Conservation (phyloP, 257 asterid species). For the Euphrasia confusa region DNA sequence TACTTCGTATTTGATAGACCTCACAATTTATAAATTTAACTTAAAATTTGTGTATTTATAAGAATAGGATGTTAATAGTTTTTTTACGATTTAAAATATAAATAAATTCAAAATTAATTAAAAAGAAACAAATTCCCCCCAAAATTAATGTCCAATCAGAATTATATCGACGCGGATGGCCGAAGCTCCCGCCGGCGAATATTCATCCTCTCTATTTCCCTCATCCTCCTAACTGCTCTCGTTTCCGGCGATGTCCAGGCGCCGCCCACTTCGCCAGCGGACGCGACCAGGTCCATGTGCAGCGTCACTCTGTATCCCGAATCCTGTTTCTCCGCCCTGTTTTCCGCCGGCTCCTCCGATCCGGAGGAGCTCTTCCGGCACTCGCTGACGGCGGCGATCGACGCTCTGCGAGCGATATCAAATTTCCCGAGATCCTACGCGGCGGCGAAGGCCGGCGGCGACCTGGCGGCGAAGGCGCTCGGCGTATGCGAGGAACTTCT, state of each 20-base stretch:
- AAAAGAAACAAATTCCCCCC: too few species aligned
- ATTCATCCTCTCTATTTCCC: conserved; percentile 41
- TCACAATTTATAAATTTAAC: too few species aligned
- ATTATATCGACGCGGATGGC: conserved; percentile 80
- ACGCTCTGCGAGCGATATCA: conserved; percentile 37
- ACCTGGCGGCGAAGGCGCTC: conserved; percentile 40
- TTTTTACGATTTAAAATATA: too few species aligned
- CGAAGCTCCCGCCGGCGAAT: conserved; percentile 52
- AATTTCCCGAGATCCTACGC: conserved; percentile 32
- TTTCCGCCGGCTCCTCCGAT: conserved; percentile 38
- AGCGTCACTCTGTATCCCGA: conserved; percentile 45
- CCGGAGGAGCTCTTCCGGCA: conserved; percentile 50
- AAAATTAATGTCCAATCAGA: conserved; percentile 11
- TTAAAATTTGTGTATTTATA: too few species aligned
- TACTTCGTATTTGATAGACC: too few species aligned
- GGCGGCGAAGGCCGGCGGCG: conserved; percentile 25
- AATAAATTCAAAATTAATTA: too few species aligned
- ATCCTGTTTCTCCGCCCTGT: conserved; percentile 46
- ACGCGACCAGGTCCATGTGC: conserved; percentile 58
- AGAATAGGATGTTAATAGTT: too few species aligned
- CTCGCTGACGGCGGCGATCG: conserved; percentile 41
- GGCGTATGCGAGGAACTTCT: conserved; percentile 44
- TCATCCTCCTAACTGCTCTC: conserved; percentile 31
- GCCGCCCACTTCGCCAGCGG: conserved; percentile 1
- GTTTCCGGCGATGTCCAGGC: conserved; percentile 24